Evolutionary conservation across 2,329 filamentous ascomycete genomes (phyloP).

Genomic region (Claviceps maximensis): DNA sequence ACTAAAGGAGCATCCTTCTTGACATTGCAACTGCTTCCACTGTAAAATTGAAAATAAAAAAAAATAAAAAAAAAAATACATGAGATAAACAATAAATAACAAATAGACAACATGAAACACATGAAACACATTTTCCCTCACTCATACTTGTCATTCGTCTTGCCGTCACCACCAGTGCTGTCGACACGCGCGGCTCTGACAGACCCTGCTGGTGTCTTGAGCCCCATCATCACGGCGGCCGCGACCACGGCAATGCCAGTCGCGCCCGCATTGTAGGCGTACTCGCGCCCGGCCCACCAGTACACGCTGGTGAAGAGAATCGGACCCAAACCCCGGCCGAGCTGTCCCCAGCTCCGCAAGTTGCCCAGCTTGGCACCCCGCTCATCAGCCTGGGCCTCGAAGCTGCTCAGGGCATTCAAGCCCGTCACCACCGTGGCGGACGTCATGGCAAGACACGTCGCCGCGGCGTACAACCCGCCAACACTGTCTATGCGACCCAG

Average conservation of each 20-base stretch:
- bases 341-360: slow-evolving; percentile 70
- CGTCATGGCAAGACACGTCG: slow-evolving; percentile 73
- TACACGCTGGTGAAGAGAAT: slow-evolving; percentile 88
- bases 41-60: too few species aligned
- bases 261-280: slow-evolving; percentile 71
- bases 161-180: slow-evolving; percentile 7
- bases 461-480: slow-evolving; percentile 63
- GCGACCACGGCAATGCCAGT: slow-evolving; percentile 66
- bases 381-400: slow-evolving; percentile 70
- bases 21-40: too few species aligned
- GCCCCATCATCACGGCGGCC: slow-evolving; percentile 52
- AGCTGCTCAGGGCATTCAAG: slow-evolving; percentile 79
- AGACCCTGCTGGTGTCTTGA: slow-evolving; percentile 47
- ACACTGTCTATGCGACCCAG: slow-evolving; percentile 59
- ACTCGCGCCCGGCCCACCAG: slow-evolving; percentile 91
- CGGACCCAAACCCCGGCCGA: slow-evolving; percentile 76
- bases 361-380: slow-evolving; percentile 77
- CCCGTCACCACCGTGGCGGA: slow-evolving; percentile 92
- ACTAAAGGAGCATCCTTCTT: too few species aligned
- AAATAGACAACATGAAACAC: too few species aligned
- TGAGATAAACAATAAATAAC: too few species aligned
- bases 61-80: too few species aligned
- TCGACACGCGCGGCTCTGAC: slow-evolving; percentile 1
- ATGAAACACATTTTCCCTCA: neutral
- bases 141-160: slow-evolving; percentile 8